Conservation (phyloP, 164 flowering plant species). For the Nymphaea thermarum region DNA sequence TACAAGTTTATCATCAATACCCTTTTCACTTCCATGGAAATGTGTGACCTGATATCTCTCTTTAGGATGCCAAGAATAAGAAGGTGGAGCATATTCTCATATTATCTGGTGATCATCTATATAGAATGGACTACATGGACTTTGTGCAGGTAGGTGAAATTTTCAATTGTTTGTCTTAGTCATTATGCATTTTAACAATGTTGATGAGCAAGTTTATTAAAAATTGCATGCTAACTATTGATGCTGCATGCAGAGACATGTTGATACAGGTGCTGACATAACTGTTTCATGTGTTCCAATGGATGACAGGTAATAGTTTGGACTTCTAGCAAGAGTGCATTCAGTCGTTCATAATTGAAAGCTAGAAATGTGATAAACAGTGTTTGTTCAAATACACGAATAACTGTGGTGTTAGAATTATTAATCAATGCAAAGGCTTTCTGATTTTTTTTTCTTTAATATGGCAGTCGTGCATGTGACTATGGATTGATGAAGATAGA, state of each 20-base stretch:
- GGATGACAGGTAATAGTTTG: slow-evolving; percentile 58
- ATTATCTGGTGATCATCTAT: slow-evolving; percentile 96
- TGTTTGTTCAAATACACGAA: too few relatives aligned
- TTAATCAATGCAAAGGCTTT: neutral
- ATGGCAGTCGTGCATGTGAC: slow-evolving; percentile 86
- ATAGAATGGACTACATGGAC: slow-evolving; percentile 90
- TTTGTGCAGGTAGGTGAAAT: slow-evolving; percentile 60
- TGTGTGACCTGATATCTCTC: neutral
- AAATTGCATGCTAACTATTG: neutral
- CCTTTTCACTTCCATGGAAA: neutral
- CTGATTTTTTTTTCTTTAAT: neutral
- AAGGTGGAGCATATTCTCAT: slow-evolving; percentile 75
- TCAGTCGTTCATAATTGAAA: too few relatives aligned
- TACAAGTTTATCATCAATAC: too few relatives aligned
- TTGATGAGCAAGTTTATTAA: too few relatives aligned
- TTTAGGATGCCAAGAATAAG: slow-evolving; percentile 76
- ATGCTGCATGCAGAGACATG: slow-evolving; percentile 61
- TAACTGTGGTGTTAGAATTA: too few relatives aligned
- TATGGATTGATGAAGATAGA: slow-evolving; percentile 91
- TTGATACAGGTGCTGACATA: slow-evolving; percentile 85
- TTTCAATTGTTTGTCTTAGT: neutral
- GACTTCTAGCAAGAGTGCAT: too few relatives aligned
- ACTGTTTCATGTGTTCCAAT: slow-evolving; percentile 90
- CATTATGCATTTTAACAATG: neutral
- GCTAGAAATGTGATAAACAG: too few relatives aligned